These are phyloP conservation scores for Ogataea glucozyma DNA, from an alignment of 805 yeast species.

Conservation along the genomic window DNA sequence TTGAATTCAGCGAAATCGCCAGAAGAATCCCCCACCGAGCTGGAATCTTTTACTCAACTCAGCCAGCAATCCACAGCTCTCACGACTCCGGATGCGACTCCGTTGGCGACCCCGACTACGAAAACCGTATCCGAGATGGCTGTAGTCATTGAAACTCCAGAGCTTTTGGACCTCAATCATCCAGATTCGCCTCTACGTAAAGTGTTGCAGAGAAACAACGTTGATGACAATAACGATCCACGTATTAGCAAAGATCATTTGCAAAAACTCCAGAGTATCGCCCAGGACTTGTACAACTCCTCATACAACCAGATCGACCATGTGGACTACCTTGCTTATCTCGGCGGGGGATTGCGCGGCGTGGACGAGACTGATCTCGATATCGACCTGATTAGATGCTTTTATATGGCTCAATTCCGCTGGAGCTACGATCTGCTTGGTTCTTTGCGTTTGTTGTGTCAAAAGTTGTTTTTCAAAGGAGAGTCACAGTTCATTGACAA, in stretches of 20 bases:
- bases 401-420: slow-evolving; percentile 48
- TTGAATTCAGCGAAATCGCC: no score
- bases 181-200: slow-evolving; percentile 6
- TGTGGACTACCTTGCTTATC: slow-evolving; percentile 28
- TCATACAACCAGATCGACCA: slow-evolving; percentile 27
- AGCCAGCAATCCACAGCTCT: slow-evolving; percentile 1
- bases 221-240: neutral
- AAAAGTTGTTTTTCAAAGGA: slow-evolving; percentile 70
- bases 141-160: neutral
- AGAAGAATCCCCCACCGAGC: neutral
- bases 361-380: slow-evolving; percentile 33
- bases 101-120: neutral
- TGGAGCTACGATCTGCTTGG: slow-evolving; percentile 52
- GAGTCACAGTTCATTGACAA: slow-evolving; percentile 83
- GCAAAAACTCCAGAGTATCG: slow-evolving; percentile 23
- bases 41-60: neutral
- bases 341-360: slow-evolving; percentile 28
- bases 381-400: slow-evolving; percentile 39
- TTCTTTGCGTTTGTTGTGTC: slow-evolving; percentile 62
- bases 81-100: neutral
- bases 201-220: slow-evolving; percentile 5
- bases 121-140: neutral
- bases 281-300: slow-evolving; percentile 36
- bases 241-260: slow-evolving; percentile 12
- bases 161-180: slow-evolving; percentile 4